A percentile compares a stretch with the other conserved stretches of the same genome.
These are phyloP conservation scores for Parascedosporium putredinis DNA, from an alignment of 2,329 filamentous ascomycete genomes.

Conservation along the genomic window DNA sequence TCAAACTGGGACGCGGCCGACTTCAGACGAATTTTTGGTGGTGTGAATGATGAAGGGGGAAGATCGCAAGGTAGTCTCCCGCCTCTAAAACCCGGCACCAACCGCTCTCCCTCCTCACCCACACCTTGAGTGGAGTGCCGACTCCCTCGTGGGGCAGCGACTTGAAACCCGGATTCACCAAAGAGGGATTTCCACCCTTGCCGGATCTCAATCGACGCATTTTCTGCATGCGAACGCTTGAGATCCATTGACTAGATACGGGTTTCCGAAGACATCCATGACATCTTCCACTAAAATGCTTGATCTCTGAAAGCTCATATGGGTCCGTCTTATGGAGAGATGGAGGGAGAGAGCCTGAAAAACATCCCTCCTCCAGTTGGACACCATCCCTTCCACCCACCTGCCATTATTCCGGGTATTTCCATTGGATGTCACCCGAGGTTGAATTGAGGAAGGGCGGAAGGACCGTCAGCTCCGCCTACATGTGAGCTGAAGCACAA, in stretches of 20 bases:
- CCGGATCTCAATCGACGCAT: not conserved
- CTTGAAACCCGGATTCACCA: not conserved
- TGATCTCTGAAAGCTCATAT: too few species aligned
- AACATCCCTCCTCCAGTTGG: too few species aligned
- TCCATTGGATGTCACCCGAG: slow-evolving; percentile 3
- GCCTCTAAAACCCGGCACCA: not conserved
- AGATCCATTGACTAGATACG: too few species aligned
- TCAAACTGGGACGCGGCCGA: too few species aligned
- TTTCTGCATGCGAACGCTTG: not conserved
- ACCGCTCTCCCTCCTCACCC: not conserved
- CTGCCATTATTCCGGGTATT: slow-evolving; percentile 2
- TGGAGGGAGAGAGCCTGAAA: too few species aligned
- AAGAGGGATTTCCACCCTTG: not conserved
- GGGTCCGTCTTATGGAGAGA: too few species aligned
- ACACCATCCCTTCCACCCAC: too few species aligned
- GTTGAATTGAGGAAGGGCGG: not conserved
- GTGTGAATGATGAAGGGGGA: too few species aligned
- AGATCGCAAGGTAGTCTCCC: not conserved
- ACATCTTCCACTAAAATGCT: not conserved
- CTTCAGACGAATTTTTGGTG: not conserved
- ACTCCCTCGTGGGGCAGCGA: not conserved
- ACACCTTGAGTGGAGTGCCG: too few species aligned
- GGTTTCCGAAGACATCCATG: too few species aligned
- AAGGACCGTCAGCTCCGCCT: not conserved
- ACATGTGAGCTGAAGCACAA: too few species aligned